These are phyloP conservation scores for Ettlia oleoabundans DNA, from an alignment of 139 green algal species.

Conservation along the genomic window DNA sequence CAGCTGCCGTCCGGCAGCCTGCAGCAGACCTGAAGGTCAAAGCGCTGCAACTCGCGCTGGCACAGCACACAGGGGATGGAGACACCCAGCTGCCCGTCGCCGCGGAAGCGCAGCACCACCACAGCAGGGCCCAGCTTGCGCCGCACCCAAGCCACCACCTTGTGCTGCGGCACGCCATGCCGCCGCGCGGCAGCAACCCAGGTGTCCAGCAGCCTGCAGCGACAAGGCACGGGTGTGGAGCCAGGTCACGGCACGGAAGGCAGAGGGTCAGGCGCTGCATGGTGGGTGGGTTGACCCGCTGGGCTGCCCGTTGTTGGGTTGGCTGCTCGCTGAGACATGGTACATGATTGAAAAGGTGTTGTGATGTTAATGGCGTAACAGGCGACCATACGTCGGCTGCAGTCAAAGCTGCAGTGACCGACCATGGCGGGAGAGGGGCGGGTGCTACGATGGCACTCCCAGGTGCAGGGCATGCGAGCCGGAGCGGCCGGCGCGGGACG, in stretches of 20 bases:
- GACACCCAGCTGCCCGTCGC: slow-evolving; percentile 67
- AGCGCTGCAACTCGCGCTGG: slow-evolving; percentile 53
- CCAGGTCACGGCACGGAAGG: neutral
- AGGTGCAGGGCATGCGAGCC: neutral
- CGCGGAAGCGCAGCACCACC: slow-evolving; percentile 56
- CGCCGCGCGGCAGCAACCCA: slow-evolving; percentile 51
- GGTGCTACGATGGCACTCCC: too few species aligned
- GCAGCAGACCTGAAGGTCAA: slow-evolving; percentile 67
- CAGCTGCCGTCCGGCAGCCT: slow-evolving; percentile 24
- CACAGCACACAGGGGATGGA: slow-evolving; percentile 70
- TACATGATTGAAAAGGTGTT: too few species aligned
- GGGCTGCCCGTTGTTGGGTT: too few species aligned
- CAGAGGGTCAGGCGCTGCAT: neutral
- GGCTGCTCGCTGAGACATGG: too few species aligned
- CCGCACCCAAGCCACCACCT: slow-evolving; percentile 66
- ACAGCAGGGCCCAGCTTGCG: slow-evolving; percentile 68
- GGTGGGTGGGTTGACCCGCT: too few species aligned
- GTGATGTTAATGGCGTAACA: too few species aligned
- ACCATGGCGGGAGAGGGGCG: too few species aligned
- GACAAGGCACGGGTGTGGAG: neutral
- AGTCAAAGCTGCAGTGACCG: too few species aligned
- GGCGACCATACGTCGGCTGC: too few species aligned
- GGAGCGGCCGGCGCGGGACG: neutral
- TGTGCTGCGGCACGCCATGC: slow-evolving; percentile 57
- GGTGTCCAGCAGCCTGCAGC: slow-evolving; percentile 58